Evolutionary conservation across 441 rosid genomes (phyloP).

Genomic region (Pelargonium cotyledonis): DNA sequence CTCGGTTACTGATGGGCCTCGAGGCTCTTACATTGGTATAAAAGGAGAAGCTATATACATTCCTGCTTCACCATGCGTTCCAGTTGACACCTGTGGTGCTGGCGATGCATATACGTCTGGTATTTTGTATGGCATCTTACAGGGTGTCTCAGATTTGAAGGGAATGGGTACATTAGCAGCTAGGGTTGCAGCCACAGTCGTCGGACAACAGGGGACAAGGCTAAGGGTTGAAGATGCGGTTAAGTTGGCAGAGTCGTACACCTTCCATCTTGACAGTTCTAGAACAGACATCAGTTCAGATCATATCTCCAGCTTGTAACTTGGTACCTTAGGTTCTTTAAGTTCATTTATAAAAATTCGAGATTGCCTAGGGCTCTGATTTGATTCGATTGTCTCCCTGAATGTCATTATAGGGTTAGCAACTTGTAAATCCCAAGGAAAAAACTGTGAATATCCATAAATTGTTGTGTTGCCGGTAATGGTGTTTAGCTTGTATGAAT

Average conservation of each 20-base stretch:
- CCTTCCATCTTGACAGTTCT: slow-evolving; percentile 35
- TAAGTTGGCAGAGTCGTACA: slow-evolving; percentile 56
- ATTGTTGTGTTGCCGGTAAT: too few relatives aligned
- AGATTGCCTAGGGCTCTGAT: background rate
- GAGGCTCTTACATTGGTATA: slow-evolving; percentile 86
- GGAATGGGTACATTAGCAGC: slow-evolving; percentile 82
- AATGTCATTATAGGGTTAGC: too few relatives aligned
- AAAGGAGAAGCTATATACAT: slow-evolving; percentile 90
- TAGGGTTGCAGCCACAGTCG: slow-evolving; percentile 80
- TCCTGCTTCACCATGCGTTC: slow-evolving; percentile 76
- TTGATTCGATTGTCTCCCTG: too few relatives aligned
- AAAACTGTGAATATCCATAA: too few relatives aligned
- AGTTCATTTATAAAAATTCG: slow-evolving; percentile 14
- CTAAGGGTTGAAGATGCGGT: slow-evolving; percentile 69
- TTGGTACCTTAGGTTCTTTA: slow-evolving; percentile 11
- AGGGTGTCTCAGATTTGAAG: slow-evolving; percentile 68
- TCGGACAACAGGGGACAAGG: slow-evolving; percentile 87
- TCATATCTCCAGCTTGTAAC: slow-evolving; percentile 51
- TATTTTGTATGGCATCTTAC: slow-evolving; percentile 65
- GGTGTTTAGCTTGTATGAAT: too few relatives aligned
- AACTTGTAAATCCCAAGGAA: too few relatives aligned
- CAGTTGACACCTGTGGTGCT: slow-evolving; percentile 83
- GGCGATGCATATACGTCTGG: slow-evolving; percentile 97
- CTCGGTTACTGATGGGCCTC: slow-evolving; percentile 80
- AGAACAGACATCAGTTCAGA: slow-evolving; percentile 56